Evolutionary conservation across 495 filamentous ascomycete species (phyloP).

Genomic region (Hypoxylon perforatum): DNA sequence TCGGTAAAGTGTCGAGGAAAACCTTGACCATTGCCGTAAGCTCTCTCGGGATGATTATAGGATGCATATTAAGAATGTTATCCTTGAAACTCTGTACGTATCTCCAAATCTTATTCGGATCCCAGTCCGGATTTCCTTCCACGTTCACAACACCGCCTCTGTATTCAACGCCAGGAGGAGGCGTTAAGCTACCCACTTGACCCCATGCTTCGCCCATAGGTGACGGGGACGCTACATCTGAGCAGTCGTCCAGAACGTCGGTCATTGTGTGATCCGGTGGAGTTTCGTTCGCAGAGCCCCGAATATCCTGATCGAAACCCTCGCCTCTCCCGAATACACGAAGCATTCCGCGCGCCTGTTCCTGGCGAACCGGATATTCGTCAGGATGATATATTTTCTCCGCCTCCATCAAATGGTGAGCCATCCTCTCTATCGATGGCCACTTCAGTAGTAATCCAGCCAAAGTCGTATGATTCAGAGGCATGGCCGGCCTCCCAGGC

Average conservation of each 20-base stretch:
- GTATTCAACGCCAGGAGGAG: conserved; percentile 49
- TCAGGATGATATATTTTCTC: conserved; percentile 70
- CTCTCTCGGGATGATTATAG: conserved; percentile 71
- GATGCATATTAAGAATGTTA: conserved; percentile 89
- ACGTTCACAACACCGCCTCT: conserved; percentile 64
- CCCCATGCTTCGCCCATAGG: conserved; percentile 59
- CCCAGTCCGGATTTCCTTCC: conserved; percentile 73
- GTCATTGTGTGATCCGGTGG: conserved; percentile 45
- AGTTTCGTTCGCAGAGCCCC: conserved; percentile 50
- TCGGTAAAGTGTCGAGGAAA: conserved; percentile 58
- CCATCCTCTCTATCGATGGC: conserved; percentile 69
- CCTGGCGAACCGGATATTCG: conserved; percentile 72
- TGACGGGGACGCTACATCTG: conserved; percentile 62
- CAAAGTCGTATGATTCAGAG: conserved; percentile 81
- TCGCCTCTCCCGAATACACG: conserved; percentile 84
- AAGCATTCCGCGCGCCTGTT: conserved; percentile 79
- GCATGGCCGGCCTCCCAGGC: conserved; percentile 72
- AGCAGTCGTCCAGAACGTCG: conserved; percentile 52
- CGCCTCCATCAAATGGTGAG: conserved; percentile 55
- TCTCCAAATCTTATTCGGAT: conserved; percentile 66
- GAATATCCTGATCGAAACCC: conserved; percentile 63
- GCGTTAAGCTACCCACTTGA: conserved; percentile 59
- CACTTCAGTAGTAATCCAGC: conserved; percentile 82
- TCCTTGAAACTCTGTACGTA: conserved; percentile 78
- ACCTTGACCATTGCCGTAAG: conserved; percentile 61